Evolutionary conservation across 2,329 filamentous ascomycete genomes (phyloP), one percentile per base, ranked within the genome.

Genomic region (Annulohypoxylon truncatum): DNA sequence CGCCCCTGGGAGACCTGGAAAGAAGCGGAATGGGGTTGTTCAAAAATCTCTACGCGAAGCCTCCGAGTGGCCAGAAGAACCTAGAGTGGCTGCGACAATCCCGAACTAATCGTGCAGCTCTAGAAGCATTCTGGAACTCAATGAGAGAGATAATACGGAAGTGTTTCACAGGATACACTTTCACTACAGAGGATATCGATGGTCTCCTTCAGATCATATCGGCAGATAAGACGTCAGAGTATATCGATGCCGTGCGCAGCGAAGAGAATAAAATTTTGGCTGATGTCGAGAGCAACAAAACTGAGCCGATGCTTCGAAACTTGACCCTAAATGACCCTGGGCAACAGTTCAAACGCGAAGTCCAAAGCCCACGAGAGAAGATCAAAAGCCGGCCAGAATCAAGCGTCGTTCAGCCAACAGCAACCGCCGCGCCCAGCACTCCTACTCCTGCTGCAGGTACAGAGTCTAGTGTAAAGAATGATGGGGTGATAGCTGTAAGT

Each of bases 241-340:
- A 60, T 8, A 12, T 60, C 18, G 56, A 60, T 8, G 24, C 48
- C 38, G 47, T 53, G 28, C 35, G 33, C 24, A 22, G 6, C 15
- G 48, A 61, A 24, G 57, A 61, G 28, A 38, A 52, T 15, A 53
- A 28, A 28, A 47, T 53, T n/a, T n/a, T 61, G n/a, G 57, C 35
- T 20, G 48, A 61, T 6, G 35, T 61, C 28, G 29, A 53, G 57
- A 44, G 22, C n/a, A 44, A 26, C 15, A n/a, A 28, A 18, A 18
- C n/a, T 9, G 18, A 42, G 33, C 55, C 55, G 20, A 31, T 42
- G 24, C 33, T 59, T 51, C 46, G 18, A 50, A n/a, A 42, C 4
- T 44, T 59, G n/a, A 29, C n/a, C 8, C 10, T 42, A 28, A 20
- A 40, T 29, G 46, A 51, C n/a, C 42, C 46, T 10, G 35, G 2